A percentile compares a stretch with the other conserved stretches of the same genome.
Conservation (phyloP, 306 rosid species). For the Pachyrhizus erosus region DNA sequence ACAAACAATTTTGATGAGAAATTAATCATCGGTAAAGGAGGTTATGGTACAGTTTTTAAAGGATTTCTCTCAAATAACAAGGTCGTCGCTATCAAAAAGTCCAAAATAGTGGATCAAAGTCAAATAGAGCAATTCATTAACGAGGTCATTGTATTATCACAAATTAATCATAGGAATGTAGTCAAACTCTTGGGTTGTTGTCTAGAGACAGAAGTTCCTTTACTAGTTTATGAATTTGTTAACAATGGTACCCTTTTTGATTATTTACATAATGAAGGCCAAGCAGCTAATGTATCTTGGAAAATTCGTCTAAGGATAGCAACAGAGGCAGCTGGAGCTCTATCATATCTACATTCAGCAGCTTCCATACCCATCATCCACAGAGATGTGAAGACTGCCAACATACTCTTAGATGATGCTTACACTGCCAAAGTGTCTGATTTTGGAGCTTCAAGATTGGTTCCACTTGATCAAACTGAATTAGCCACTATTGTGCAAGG, state of each 20-base stretch:
- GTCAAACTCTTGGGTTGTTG: conserved; percentile 62
- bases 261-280: conserved; percentile 27
- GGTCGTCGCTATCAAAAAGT: conserved; percentile 51
- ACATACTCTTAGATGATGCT: neutral
- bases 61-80: conserved; percentile 25
- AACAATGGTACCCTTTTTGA: conserved; percentile 50
- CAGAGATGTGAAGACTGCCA: neutral
- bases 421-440: conserved; percentile 15
- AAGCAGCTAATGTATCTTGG: neutral
- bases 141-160: too few relatives aligned
- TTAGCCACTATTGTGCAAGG: neutral
- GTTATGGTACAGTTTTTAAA: conserved; percentile 50
- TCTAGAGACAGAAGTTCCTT: conserved; percentile 53
- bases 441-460: neutral
- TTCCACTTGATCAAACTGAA: neutral
- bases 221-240: conserved; percentile 57
- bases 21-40: conserved; percentile 47
- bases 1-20: conserved; percentile 45
- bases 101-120: conserved; percentile 41
- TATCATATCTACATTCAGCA: conserved; percentile 55
- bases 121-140: conserved; percentile 50
- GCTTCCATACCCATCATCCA: neutral
- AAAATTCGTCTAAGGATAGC: conserved; percentile 41
- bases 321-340: conserved; percentile 35
- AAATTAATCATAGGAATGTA: conserved; percentile 32